These are phyloP conservation scores for Cutaneotrichosporon sp. DNA, from an alignment of 1,284 basidiomycete genomes.

Conservation along the genomic window DNA sequence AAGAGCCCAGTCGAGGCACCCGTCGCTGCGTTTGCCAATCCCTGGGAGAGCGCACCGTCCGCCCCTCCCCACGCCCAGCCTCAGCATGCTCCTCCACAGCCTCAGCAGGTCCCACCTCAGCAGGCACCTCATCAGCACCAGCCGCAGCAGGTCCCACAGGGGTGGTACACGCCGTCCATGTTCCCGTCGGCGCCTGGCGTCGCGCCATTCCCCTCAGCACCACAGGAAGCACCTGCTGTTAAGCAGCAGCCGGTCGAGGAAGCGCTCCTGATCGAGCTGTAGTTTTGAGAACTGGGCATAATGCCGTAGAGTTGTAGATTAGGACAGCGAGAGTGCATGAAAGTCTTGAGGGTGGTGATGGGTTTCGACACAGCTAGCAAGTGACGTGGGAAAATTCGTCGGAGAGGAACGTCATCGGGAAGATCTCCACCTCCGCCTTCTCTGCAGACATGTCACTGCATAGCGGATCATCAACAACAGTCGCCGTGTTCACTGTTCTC, in stretches of 20 bases:
- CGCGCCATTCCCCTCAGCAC: conserved; percentile 64
- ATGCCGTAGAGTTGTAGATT: conserved; percentile 8
- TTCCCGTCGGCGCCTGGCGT: conserved; percentile 32
- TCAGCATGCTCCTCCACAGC: conserved; percentile 5
- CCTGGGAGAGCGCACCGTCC: conserved; percentile 3
- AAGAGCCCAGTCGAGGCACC: conserved; percentile 1
- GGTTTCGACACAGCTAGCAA: too few relatives aligned
- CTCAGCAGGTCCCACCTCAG: conserved; percentile 18
- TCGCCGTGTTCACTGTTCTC: background rate
- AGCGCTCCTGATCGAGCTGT: conserved; percentile 68
- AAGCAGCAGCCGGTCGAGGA: conserved; percentile 71
- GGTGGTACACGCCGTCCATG: conserved; percentile 19
- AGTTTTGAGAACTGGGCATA: background rate
- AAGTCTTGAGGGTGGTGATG: too few relatives aligned
- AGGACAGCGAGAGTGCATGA: background rate
- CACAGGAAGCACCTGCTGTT: conserved; percentile 54
- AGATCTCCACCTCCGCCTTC: too few relatives aligned
- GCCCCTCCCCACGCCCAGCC: conserved; percentile 17
- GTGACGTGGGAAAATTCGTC: too few relatives aligned
- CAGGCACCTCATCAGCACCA: conserved; percentile 14
- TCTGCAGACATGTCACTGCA: conserved; percentile 1
- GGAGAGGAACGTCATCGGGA: too few relatives aligned
- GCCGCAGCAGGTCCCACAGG: conserved; percentile 20
- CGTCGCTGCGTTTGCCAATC: background rate
- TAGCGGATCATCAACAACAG: conserved; percentile 4